A percentile compares a stretch with the other conserved stretches of the same genome.
phyloP scores from a whole-genome alignment of 495 filamentous ascomycete species.

The Talaromyces nanjingensis region DNA sequence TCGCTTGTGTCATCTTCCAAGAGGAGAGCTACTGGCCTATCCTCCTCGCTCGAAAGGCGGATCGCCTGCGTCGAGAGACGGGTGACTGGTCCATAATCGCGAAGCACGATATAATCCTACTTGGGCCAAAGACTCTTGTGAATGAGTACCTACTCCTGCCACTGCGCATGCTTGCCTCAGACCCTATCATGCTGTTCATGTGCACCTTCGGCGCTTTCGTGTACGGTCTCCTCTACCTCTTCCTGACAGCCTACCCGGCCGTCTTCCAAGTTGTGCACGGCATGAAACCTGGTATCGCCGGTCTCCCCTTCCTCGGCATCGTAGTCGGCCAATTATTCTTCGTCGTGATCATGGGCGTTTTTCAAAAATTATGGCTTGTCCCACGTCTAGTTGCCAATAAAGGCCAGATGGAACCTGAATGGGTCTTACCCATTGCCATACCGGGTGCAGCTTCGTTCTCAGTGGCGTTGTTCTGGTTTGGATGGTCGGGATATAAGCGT shows the following conservation, averaged over 20 bases:
- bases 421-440: slow-evolving; percentile 76
- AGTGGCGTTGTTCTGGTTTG: slow-evolving; percentile 79
- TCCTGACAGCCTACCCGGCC: slow-evolving; percentile 53
- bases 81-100: slow-evolving; percentile 36
- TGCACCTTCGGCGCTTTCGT: slow-evolving; percentile 43
- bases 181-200: slow-evolving; percentile 54
- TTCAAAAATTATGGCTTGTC: slow-evolving; percentile 16
- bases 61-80: slow-evolving; percentile 53
- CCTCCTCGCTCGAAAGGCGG: slow-evolving; percentile 56
- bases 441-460: slow-evolving; percentile 69
- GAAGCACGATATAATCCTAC: slow-evolving; percentile 26
- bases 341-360: slow-evolving; percentile 22
- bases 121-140: slow-evolving; percentile 25
- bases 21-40: slow-evolving; percentile 62
- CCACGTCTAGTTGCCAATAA: slow-evolving; percentile 17
- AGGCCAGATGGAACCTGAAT: slow-evolving; percentile 70
- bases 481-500: slow-evolving; percentile 63
- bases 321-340: slow-evolving; percentile 11
- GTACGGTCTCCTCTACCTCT: slow-evolving; percentile 64
- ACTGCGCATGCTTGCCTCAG: slow-evolving; percentile 26
- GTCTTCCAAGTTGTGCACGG: slow-evolving; percentile 34
- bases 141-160: slow-evolving; percentile 31
- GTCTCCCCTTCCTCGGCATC: slow-evolving; percentile 8
- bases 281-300: slow-evolving; percentile 8
- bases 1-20: slow-evolving; percentile 34